phyloP scores from a whole-genome alignment of 306 rosid species.

The Rubus parviflorus region DNA sequence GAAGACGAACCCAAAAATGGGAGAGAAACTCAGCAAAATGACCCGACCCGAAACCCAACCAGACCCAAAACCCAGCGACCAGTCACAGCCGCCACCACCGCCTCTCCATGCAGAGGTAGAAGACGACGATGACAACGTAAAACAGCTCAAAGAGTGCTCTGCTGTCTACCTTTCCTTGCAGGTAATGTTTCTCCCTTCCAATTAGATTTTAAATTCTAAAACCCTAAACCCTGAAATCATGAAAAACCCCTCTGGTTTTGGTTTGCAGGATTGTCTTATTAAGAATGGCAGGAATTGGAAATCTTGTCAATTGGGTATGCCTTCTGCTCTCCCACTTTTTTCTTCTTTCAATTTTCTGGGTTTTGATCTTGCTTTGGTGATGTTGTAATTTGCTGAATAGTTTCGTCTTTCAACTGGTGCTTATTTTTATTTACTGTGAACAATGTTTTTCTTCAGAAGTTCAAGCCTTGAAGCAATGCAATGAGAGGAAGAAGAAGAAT shows the following conservation, averaged over 20 bases:
- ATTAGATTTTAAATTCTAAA: slow-evolving; percentile 16
- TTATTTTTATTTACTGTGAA: background rate
- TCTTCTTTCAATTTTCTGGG: background rate
- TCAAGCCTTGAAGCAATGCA: slow-evolving; percentile 77
- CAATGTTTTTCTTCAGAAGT: slow-evolving; percentile 35
- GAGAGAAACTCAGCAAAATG: slow-evolving; percentile 24
- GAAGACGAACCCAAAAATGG: background rate
- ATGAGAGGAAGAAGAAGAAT: slow-evolving; percentile 53
- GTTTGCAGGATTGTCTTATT: slow-evolving; percentile 68
- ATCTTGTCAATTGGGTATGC: slow-evolving; percentile 65
- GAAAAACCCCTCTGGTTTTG: background rate
- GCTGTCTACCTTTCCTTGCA: slow-evolving; percentile 65
- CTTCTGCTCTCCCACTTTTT: background rate
- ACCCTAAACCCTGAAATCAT: slow-evolving; percentile 42
- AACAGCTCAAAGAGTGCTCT: slow-evolving; percentile 76
- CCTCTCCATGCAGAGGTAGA: slow-evolving; percentile 58
- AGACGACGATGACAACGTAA: slow-evolving; percentile 76
- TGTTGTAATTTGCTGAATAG: background rate
- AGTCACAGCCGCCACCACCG: slow-evolving; percentile 24
- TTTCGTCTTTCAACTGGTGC: background rate
- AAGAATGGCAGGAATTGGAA: slow-evolving; percentile 73
- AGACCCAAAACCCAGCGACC: slow-evolving; percentile 7
- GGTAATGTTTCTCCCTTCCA: slow-evolving; percentile 37
- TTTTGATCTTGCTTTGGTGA: background rate
- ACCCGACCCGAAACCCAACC: slow-evolving; percentile 4